Base-by-base conservation (phyloP, 441 rosid species). In the Adansonia grandidieri region DNA sequence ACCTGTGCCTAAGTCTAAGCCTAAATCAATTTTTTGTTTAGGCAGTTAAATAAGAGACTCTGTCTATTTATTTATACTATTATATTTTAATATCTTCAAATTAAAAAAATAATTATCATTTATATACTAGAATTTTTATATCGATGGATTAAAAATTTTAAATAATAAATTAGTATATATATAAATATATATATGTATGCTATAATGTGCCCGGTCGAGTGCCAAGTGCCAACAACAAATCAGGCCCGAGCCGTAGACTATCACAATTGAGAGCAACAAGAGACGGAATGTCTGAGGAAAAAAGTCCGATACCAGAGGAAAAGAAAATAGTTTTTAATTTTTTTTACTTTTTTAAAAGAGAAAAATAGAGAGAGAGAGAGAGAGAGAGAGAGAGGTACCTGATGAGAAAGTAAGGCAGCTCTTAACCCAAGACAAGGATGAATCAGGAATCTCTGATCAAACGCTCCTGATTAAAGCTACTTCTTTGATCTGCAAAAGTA, bases 321-420 rank as follows among this genome's bases (percentile, higher is more conserved):
- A 56, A n/a, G 48, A 17, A n/a, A 50, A 20, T 11, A 44, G 51
- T 65, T 57, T 73, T 60, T 75, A 42, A 51, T 50, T 47, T 61
- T 62, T 64, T 24, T 24, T 63, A 47, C 50, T 47, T 47, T 47
- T 47, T 47, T 10, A 47, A 11, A 11, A 11, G 13, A 0, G 2
- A 48, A 2, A 37, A 37, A 37, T 37, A 32, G 1, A 54, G 17
- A 64, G 70, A n/a, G 60, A 37, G 63, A 76, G 66, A 64, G 56
- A 63, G 56, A 60, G 67, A 50, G 51, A 69, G 14, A 13, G 77
- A 58, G 58, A 6, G 71, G 73, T 79, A 80, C 81, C 84, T 70
- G 71, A 81, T 75, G 70, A 75, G 75, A 63, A 79, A 85, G 79
- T 68, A 7, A 58, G 66, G 60, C 83, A 85, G 84, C 75, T 81